Evolutionary conservation across 164 flowering plant genomes (phyloP).

Genomic region (Amborella trichopoda): DNA sequence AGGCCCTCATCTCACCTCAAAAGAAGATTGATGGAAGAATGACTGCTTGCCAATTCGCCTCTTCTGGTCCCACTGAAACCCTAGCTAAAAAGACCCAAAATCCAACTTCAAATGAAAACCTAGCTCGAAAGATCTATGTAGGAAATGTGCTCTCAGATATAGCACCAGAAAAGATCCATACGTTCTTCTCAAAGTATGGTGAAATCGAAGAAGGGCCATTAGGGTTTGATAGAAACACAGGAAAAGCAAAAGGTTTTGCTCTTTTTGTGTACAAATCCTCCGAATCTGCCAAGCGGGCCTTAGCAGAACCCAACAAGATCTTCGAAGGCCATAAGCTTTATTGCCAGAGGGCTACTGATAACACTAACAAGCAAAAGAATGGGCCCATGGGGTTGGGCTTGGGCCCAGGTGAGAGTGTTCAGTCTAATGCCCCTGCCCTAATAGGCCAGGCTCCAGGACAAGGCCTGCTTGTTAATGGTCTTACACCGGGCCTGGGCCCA

Average conservation of each 20-base stretch:
- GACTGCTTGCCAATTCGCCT: conserved; percentile 33
- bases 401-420: too few species aligned
- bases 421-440: too few species aligned
- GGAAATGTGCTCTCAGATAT: conserved; percentile 20
- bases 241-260: conserved; percentile 28
- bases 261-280: conserved; percentile 22
- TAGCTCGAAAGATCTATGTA: conserved; percentile 24
- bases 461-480: too few species aligned
- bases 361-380: too few species aligned
- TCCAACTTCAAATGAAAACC: not conserved
- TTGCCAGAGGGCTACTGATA: conserved; percentile 27
- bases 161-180: conserved; percentile 10
- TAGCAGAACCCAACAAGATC: conserved; percentile 25
- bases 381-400: too few species aligned
- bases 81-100: too few species aligned
- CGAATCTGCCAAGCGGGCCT: conserved; percentile 23
- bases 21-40: conserved; percentile 35
- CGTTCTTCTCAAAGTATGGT: conserved; percentile 23
- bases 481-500: too few species aligned
- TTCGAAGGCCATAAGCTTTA: conserved; percentile 23
- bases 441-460: too few species aligned
- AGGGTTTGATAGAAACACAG: conserved; percentile 27
- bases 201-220: conserved; percentile 33
- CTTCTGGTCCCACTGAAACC: conserved; percentile 22
- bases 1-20: conserved; percentile 30